Conservation (phyloP, 257 asterid genomes). For the Rhazya stricta region DNA sequence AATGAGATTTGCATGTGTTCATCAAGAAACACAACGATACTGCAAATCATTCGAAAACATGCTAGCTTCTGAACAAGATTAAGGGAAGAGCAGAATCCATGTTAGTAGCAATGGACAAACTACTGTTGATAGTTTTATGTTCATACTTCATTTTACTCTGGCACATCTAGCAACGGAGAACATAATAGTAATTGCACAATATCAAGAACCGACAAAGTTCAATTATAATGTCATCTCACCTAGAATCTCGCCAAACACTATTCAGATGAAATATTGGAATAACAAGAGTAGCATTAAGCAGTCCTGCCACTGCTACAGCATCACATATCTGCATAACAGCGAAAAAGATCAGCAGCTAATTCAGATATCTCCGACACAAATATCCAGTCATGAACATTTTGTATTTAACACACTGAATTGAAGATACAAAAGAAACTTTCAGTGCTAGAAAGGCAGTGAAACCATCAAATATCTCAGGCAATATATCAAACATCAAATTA, state of each 20-base stretch:
- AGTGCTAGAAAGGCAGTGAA: not conserved
- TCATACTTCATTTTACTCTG: not conserved
- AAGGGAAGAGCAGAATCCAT: not conserved
- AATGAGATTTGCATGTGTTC: not conserved
- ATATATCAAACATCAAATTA: not conserved
- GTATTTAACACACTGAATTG: not conserved
- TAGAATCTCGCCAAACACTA: constrained; percentile 97
- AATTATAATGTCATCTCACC: constrained; percentile 33
- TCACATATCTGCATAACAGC: constrained; percentile 75
- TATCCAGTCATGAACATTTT: not conserved
- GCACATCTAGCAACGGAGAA: not conserved
- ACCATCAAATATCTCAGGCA: not conserved
- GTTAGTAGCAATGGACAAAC: not conserved
- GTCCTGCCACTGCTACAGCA: constrained; percentile 97
- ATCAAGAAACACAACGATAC: not conserved
- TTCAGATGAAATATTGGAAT: constrained; percentile 95
- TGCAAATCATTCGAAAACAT: not conserved
- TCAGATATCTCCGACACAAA: not conserved
- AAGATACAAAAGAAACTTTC: not conserved
- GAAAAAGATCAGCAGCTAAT: constrained; percentile 7
- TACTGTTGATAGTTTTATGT: not conserved
- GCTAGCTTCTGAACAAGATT: not conserved
- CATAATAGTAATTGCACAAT: not conserved
- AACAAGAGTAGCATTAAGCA: constrained; percentile 96
- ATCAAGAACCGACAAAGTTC: not conserved